Evolutionary conservation across 352 stramenopile species (phyloP).

Genomic region (Peronospora belbahrii): DNA sequence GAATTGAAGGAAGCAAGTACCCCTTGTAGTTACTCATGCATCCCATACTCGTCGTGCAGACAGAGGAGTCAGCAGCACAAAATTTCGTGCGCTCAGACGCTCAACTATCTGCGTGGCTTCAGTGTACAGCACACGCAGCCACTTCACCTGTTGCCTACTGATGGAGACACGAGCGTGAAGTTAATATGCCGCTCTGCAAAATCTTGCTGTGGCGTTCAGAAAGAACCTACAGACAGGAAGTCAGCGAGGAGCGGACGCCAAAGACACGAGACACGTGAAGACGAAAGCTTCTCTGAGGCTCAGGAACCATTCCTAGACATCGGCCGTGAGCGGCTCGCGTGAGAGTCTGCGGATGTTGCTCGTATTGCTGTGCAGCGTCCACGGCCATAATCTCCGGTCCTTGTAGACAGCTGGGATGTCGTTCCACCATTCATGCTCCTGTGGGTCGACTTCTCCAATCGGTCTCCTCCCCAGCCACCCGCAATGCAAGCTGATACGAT

Average conservation of each 20-base stretch:
- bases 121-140: background rate
- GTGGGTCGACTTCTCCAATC: too few species aligned
- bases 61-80: background rate
- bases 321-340: background rate
- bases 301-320: background rate
- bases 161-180: background rate
- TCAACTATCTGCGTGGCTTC: background rate
- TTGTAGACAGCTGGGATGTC: too few species aligned
- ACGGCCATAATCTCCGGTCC: too few species aligned
- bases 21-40: background rate
- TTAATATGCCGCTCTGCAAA: background rate
- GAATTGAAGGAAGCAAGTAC: background rate
- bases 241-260: background rate
- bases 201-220: background rate
- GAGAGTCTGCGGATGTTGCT: background rate
- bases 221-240: background rate
- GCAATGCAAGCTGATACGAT: too few species aligned
- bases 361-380: background rate
- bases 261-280: background rate
- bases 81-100: background rate
- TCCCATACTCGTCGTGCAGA: background rate
- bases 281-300: background rate
- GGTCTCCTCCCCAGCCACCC: too few species aligned
- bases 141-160: background rate
- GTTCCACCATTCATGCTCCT: too few species aligned